Percentiles rank a stretch among this genome's conserved stretches.
Conservation (phyloP, 176 grass and related monocot genomes). For the Oryza nivara region DNA sequence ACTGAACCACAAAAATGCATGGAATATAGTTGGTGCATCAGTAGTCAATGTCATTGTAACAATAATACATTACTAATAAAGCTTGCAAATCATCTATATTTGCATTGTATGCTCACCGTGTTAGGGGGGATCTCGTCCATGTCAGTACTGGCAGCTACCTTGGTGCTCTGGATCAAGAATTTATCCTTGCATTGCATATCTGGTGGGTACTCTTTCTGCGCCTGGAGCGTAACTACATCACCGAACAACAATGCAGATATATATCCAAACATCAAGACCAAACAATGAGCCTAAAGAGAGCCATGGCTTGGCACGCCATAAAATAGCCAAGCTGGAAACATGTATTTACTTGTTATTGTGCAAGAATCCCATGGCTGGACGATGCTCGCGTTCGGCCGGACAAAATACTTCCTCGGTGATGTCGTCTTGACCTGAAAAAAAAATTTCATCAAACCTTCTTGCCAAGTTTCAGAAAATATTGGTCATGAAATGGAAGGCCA, state of each 20-base stretch:
- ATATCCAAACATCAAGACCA: slow-evolving; percentile 17
- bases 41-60: slow-evolving; percentile 23
- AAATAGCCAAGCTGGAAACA: slow-evolving; percentile 25
- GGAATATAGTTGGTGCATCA: not conserved
- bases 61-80: not conserved
- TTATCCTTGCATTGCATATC: slow-evolving; percentile 98
- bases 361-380: slow-evolving; percentile 98
- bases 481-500: slow-evolving; percentile 13
- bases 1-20: slow-evolving; percentile 46
- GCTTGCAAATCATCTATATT: slow-evolving; percentile 3
- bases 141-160: slow-evolving; percentile 68
- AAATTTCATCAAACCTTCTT: slow-evolving; percentile 31
- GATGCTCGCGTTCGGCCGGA: slow-evolving; percentile 83
- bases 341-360: slow-evolving; percentile 66
- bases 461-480: slow-evolving; percentile 22
- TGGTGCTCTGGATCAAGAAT: slow-evolving; percentile 98
- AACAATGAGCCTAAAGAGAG: slow-evolving; percentile 26
- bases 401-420: slow-evolving; percentile 97
- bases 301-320: not conserved
- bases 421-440: slow-evolving; percentile 89
- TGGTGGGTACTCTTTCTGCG: slow-evolving; percentile 77
- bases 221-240: slow-evolving; percentile 80
- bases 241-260: slow-evolving; percentile 27
- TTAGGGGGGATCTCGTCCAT: slow-evolving; percentile 88
- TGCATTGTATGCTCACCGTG: slow-evolving; percentile 57